Evolutionary conservation across 2,329 filamentous ascomycete genomes (phyloP).

Genomic region (Hyphodiscus sp.): DNA sequence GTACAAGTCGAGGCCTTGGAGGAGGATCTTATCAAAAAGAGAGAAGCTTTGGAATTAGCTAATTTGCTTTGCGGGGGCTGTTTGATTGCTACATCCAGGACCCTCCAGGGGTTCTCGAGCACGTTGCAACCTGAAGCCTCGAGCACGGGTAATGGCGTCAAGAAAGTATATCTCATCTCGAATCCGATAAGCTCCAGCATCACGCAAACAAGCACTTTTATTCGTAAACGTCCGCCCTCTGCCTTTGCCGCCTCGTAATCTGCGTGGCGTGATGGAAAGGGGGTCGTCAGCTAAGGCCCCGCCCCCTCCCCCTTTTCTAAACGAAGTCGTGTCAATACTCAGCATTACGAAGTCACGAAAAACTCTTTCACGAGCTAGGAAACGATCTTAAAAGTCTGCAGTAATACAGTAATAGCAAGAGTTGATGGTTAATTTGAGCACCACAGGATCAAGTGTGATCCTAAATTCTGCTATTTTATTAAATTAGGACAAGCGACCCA

Average conservation of each 20-base stretch:
- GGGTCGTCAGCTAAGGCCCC: not conserved
- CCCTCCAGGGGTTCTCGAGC: not conserved
- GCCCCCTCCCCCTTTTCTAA: not conserved
- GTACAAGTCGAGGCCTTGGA: not conserved
- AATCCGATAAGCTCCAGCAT: not conserved
- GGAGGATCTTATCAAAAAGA: not conserved
- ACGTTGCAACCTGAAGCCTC: not conserved
- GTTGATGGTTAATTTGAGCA: not conserved
- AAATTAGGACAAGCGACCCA: not conserved
- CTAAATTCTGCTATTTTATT: not conserved
- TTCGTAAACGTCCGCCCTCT: not conserved
- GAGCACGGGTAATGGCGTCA: not conserved
- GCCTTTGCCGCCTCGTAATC: not conserved
- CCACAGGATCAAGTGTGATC: not conserved
- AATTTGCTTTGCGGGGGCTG: not conserved
- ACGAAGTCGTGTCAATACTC: not conserved
- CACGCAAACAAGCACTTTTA: not conserved
- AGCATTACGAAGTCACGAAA: not conserved
- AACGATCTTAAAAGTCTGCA: not conserved
- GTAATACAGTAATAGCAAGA: not conserved
- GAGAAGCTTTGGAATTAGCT: not conserved
- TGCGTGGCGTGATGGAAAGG: not conserved
- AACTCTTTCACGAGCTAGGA: not conserved
- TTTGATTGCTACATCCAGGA: not conserved
- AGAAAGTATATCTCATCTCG: not conserved